Conservation (phyloP, 1,284 basidiomycete genomes). For the Tilletia caries region DNA sequence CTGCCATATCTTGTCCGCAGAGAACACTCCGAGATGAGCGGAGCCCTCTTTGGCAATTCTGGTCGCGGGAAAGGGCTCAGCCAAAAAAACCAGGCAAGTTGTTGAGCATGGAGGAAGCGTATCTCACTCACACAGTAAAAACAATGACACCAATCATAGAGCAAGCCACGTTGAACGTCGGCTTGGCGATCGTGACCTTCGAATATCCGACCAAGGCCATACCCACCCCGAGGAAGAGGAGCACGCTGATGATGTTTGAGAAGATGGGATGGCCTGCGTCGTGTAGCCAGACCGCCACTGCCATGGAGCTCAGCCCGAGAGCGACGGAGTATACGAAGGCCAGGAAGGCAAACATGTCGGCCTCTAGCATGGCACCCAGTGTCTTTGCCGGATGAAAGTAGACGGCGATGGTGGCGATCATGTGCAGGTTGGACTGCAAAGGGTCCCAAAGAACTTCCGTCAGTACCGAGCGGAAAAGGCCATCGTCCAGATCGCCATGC, state of each 20-base stretch:
- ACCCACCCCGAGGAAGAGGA: conserved; percentile 71
- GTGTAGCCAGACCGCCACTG: conserved; percentile 51
- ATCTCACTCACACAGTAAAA: conserved; percentile 32
- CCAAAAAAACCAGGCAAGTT: no score
- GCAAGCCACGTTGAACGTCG: conserved; percentile 82
- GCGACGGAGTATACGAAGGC: conserved; percentile 70
- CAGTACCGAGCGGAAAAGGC: conserved; percentile 47
- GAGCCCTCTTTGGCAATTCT: conserved; percentile 83
- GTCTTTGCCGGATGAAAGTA: conserved; percentile 65
- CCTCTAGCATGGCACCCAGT: conserved; percentile 83
- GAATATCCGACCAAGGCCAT: conserved; percentile 79
- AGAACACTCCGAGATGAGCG: conserved; percentile 59
- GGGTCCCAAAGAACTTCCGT: conserved; percentile 19
- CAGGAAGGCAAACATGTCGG: conserved; percentile 71
- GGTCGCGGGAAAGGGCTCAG: background rate
- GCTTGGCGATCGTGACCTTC: conserved; percentile 84
- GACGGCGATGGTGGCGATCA: conserved; percentile 80
- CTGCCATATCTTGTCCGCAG: conserved; percentile 50
- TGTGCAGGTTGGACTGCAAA: conserved; percentile 74
- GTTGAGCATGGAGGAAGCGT: no score
- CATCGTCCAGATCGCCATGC: conserved; percentile 55
- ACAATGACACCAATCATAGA: conserved; percentile 41
- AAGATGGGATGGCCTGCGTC: conserved; percentile 58
- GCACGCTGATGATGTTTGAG: conserved; percentile 52
- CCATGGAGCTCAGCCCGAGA: conserved; percentile 72